Evolutionary conservation across 495 filamentous ascomycete species (phyloP).

Genomic region (Aspergillus cristatus): DNA sequence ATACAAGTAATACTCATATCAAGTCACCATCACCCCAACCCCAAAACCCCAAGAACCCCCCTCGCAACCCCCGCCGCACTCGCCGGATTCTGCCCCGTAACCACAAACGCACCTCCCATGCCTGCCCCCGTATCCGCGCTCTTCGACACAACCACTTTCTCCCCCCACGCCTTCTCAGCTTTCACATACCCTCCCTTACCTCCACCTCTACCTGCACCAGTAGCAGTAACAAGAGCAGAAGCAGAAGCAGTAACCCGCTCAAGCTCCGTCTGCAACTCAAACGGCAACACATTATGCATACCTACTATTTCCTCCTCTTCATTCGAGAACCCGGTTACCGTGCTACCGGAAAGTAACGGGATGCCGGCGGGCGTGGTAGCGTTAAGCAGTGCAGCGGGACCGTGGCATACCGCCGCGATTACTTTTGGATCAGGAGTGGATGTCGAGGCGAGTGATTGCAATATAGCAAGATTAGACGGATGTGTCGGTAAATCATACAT

Average conservation of each 20-base stretch:
- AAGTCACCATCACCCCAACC: background rate
- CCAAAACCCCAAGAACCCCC: constrained; percentile 12
- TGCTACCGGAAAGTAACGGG: constrained; percentile 34
- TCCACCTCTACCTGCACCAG: no score
- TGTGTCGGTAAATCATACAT: constrained; percentile 52
- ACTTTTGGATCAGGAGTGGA: no score
- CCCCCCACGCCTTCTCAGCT: constrained; percentile 36
- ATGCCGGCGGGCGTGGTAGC: constrained; percentile 37
- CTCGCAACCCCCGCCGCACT: constrained; percentile 45
- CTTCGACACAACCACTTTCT: constrained; percentile 43
- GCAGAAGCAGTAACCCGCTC: constrained; percentile 27
- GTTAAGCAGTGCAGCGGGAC: constrained; percentile 44
- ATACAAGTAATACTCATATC: background rate
- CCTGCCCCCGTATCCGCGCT: no score
- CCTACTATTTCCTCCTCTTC: constrained; percentile 44
- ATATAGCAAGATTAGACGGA: constrained; percentile 33
- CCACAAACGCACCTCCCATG: constrained; percentile 34
- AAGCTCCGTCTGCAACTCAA: constrained; percentile 45
- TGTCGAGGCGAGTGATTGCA: constrained; percentile 41
- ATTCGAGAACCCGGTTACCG: constrained; percentile 52
- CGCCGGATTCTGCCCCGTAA: constrained; percentile 59
- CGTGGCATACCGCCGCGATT: constrained; percentile 54
- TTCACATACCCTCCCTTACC: constrained; percentile 42
- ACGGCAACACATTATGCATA: constrained; percentile 40
- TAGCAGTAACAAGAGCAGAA: no score